A percentile compares a stretch with the other conserved stretches of the same genome.
Evolutionary conservation across 768 basidiomycete species (phyloP).

Genomic region (Suillus sp.): DNA sequence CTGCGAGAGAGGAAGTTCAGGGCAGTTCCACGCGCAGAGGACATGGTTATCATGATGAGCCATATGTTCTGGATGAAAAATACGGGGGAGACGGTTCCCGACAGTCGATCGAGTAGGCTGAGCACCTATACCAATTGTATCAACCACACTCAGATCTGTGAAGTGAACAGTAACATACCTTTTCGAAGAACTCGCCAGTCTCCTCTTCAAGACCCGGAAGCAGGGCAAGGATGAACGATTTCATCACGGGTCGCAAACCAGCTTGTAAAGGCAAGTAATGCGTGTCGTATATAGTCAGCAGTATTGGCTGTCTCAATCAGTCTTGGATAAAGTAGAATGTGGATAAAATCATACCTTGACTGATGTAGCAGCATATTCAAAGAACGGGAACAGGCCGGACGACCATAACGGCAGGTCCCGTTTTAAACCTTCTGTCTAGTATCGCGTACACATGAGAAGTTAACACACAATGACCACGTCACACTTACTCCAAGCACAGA

Average conservation of each 20-base stretch:
- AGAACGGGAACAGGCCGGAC: constrained; percentile 96
- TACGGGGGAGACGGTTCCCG: constrained; percentile 78
- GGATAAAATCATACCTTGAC: constrained; percentile 65
- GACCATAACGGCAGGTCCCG: constrained; percentile 93
- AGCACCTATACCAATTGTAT: constrained; percentile 58
- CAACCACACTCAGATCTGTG: background rate
- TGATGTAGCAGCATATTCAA: constrained; percentile 98
- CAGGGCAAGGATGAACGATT: constrained; percentile 90
- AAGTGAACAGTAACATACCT: constrained; percentile 41
- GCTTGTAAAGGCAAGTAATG: constrained; percentile 87
- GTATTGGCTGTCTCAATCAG: constrained; percentile 58
- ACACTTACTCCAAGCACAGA: constrained; percentile 82
- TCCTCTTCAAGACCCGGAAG: constrained; percentile 97
- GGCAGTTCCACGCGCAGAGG: constrained; percentile 81
- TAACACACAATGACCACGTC: constrained; percentile 2
- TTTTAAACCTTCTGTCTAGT: constrained; percentile 81
- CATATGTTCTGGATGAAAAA: constrained; percentile 97
- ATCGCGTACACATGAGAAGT: constrained; percentile 15
- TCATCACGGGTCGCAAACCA: constrained; percentile 85
- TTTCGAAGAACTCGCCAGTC: constrained; percentile 96
- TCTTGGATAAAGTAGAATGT: background rate
- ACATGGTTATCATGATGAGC: constrained; percentile 89
- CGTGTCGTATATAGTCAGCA: constrained; percentile 90
- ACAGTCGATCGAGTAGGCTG: constrained; percentile 75
- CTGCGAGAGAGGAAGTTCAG: constrained; percentile 86